Conservation (phyloP, 306 rosid genomes). For the Abrus pulchellus region DNA sequence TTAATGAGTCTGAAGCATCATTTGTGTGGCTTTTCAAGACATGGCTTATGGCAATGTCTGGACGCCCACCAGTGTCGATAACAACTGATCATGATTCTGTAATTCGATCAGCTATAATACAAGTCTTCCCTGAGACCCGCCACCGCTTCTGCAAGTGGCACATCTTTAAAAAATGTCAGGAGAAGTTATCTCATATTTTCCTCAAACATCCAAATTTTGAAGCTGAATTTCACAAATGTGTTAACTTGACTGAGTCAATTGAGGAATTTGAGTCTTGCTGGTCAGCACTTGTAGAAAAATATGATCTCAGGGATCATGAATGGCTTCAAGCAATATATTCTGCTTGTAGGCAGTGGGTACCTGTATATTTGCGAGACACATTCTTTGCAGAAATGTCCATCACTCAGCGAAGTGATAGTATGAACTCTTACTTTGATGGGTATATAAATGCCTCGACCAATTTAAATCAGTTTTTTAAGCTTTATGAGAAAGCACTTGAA, state of each 20-base stretch:
- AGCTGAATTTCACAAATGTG: constrained; percentile 96
- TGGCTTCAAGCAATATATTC: constrained; percentile 92
- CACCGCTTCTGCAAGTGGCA: constrained; percentile 99
- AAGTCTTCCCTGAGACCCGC: constrained; percentile 89
- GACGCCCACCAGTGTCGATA: constrained; percentile 84
- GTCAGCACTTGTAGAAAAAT: constrained; percentile 85
- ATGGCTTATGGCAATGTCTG: constrained; percentile 95
- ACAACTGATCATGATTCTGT: constrained; percentile 94
- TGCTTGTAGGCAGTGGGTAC: constrained; percentile 92
- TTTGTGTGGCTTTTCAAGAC: constrained; percentile 94
- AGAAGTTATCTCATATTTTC: constrained; percentile 90
- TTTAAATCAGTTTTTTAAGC: constrained; percentile 90
- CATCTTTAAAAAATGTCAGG: constrained; percentile 95
- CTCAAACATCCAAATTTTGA: constrained; percentile 89
- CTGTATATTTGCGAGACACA: constrained; percentile 90
- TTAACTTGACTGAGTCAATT: constrained; percentile 88
- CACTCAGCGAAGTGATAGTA: constrained; percentile 97
- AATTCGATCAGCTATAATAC: constrained; percentile 77
- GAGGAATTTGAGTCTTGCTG: constrained; percentile 98
- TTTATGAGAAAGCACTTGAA: constrained; percentile 96
- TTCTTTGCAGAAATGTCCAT: constrained; percentile 99
- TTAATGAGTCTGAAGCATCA: constrained; percentile 91
- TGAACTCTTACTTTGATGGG: constrained; percentile 99
- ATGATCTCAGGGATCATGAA: constrained; percentile 87
- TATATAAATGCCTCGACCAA: constrained; percentile 98